These are phyloP conservation scores for Talaromyces ruber DNA, from an alignment of 495 filamentous ascomycete species.

Conservation along the genomic window DNA sequence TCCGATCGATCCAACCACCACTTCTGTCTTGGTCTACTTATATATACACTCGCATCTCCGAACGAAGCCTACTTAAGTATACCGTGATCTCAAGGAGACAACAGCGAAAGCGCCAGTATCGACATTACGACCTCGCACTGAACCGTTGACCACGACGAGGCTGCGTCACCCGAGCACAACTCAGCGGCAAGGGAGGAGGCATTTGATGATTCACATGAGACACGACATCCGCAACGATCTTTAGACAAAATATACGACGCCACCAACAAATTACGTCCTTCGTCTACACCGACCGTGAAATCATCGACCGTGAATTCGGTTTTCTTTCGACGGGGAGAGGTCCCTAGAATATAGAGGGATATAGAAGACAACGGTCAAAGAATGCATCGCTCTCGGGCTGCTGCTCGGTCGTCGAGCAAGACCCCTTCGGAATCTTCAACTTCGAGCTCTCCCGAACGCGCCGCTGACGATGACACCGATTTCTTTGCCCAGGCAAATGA, in stretches of 20 bases:
- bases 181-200: neutral
- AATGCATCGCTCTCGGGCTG: slow-evolving; percentile 33
- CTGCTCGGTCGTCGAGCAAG: slow-evolving; percentile 36
- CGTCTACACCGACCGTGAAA: neutral
- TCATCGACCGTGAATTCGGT: too few species aligned
- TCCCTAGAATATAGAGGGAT: neutral
- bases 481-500: slow-evolving; percentile 84
- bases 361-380: neutral
- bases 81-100: neutral
- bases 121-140: neutral
- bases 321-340: neutral
- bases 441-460: slow-evolving; percentile 74
- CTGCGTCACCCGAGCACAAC: neutral
- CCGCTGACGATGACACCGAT: slow-evolving; percentile 85
- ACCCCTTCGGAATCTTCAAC: slow-evolving; percentile 56
- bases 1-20: neutral
- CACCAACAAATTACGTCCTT: neutral
- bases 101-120: neutral
- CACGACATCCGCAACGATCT: neutral
- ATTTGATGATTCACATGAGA: neutral
- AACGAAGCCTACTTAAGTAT: neutral
- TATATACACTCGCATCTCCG: neutral
- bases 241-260: neutral
- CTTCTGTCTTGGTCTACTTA: neutral
- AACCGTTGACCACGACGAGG: neutral